Conservation (phyloP, 805 yeast genomes). For the Starmera quercuum region DNA sequence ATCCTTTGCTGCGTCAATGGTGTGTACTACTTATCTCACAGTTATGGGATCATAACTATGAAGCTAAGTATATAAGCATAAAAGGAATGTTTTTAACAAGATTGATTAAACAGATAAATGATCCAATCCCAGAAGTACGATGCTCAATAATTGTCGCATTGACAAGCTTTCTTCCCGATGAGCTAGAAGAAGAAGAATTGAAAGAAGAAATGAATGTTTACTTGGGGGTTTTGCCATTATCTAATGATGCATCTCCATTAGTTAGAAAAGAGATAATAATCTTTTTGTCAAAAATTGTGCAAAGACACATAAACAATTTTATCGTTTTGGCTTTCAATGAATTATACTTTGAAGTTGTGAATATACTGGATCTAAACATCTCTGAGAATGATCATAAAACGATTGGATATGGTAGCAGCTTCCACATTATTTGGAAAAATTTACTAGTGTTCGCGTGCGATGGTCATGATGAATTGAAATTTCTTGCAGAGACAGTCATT, state of each 20-base stretch:
- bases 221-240: slow-evolving; percentile 52
- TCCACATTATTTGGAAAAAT: slow-evolving; percentile 83
- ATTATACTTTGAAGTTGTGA: slow-evolving; percentile 62
- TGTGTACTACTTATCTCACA: slow-evolving; percentile 73
- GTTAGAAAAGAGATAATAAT: slow-evolving; percentile 81
- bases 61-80: slow-evolving; percentile 65
- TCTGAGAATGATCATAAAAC: slow-evolving; percentile 59
- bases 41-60: slow-evolving; percentile 63
- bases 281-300: slow-evolving; percentile 67
- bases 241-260: slow-evolving; percentile 84
- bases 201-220: slow-evolving; percentile 66
- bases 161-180: slow-evolving; percentile 54
- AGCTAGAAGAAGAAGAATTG: slow-evolving; percentile 34
- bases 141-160: slow-evolving; percentile 75
- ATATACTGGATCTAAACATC: slow-evolving; percentile 37
- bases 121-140: slow-evolving; percentile 93
- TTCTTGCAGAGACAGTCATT: slow-evolving; percentile 63
- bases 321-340: slow-evolving; percentile 83
- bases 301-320: slow-evolving; percentile 64
- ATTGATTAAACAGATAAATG: slow-evolving; percentile 54
- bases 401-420: slow-evolving; percentile 83
- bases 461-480: slow-evolving; percentile 76
- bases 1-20: slow-evolving; percentile 90
- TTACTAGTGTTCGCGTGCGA: slow-evolving; percentile 75
- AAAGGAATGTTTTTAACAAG: slow-evolving; percentile 55